A percentile compares a stretch with the other conserved stretches of the same genome.
Evolutionary conservation across 345 rosid genomes (phyloP).

Genomic region (Eutrema japonicum): DNA sequence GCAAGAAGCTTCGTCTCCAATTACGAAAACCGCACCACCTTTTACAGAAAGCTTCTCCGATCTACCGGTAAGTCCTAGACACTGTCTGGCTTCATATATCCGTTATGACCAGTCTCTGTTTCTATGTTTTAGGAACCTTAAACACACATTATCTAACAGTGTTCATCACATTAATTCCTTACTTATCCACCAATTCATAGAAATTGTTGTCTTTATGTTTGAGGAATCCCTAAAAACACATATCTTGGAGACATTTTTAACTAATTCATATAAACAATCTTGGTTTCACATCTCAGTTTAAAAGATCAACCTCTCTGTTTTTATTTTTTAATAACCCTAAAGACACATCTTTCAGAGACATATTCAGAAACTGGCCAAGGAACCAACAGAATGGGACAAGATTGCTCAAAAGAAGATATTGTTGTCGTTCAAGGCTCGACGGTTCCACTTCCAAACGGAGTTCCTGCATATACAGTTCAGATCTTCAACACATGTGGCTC

Average conservation of each 20-base stretch:
- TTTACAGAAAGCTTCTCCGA: constrained; percentile 39
- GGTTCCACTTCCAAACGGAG: constrained; percentile 63
- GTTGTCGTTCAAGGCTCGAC: constrained; percentile 60
- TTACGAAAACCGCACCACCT: constrained; percentile 2
- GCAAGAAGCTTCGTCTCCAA: neutral
- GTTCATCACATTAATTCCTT: too few species aligned
- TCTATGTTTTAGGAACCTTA: constrained; percentile 1
- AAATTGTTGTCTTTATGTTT: neutral
- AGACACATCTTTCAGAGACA: neutral
- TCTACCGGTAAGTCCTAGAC: constrained; percentile 26
- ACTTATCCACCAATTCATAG: too few species aligned
- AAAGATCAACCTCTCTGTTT: neutral
- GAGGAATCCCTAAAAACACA: neutral
- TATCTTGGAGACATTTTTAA: too few species aligned
- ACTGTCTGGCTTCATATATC: neutral
- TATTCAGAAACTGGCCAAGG: constrained; percentile 39
- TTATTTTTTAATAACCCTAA: neutral
- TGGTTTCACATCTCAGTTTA: neutral
- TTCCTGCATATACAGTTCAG: constrained; percentile 66
- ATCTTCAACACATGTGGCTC: constrained; percentile 56
- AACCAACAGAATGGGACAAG: constrained; percentile 53
- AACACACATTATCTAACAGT: neutral
- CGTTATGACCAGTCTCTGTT: neutral
- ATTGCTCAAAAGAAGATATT: constrained; percentile 70
- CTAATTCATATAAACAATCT: neutral